These are phyloP conservation scores for Cordia subcordata DNA, from an alignment of 257 asterid species.

Conservation along the genomic window DNA sequence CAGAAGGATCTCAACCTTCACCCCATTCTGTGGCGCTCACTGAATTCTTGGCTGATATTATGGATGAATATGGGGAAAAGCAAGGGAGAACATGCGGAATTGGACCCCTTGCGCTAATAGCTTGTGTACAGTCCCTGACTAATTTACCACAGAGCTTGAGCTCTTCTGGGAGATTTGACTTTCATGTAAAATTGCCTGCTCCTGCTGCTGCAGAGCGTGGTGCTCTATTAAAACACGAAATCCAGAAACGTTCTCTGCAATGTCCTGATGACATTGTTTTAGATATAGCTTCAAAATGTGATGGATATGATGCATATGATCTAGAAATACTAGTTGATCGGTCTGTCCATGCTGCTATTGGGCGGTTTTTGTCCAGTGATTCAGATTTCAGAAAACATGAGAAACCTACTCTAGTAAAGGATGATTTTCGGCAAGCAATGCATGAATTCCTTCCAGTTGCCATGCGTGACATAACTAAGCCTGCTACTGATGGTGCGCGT, in stretches of 20 bases:
- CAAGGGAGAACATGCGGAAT: conserved; percentile 61
- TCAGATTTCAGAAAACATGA: conserved; percentile 30
- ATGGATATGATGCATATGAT: conserved; percentile 98
- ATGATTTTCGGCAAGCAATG: conserved; percentile 80
- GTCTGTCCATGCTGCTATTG: conserved; percentile 86
- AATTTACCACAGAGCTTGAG: conserved; percentile 81
- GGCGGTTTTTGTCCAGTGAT: conserved; percentile 58
- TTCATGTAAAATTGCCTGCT: conserved; percentile 79
- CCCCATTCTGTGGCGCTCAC: conserved; percentile 55
- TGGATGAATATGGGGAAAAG: conserved; percentile 85
- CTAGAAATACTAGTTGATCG: conserved; percentile 93
- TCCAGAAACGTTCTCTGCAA: conserved; percentile 75
- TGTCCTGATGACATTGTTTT: conserved; percentile 61
- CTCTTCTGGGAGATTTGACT: conserved; percentile 95
- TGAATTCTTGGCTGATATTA: conserved; percentile 70
- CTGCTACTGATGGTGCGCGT: conserved; percentile 67
- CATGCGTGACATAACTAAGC: conserved; percentile 89
- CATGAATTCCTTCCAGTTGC: conserved; percentile 92
- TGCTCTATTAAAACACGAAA: conserved; percentile 74
- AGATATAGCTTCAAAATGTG: conserved; percentile 88
- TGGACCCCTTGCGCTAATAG: conserved; percentile 84
- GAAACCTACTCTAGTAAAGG: conserved; percentile 53
- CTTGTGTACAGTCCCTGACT: conserved; percentile 76
- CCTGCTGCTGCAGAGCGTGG: conserved; percentile 92
- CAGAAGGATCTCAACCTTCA: conserved; percentile 78